Evolutionary conservation across 2,329 filamentous ascomycete species (phyloP).

Genomic region (Alternaria gansuensis): DNA sequence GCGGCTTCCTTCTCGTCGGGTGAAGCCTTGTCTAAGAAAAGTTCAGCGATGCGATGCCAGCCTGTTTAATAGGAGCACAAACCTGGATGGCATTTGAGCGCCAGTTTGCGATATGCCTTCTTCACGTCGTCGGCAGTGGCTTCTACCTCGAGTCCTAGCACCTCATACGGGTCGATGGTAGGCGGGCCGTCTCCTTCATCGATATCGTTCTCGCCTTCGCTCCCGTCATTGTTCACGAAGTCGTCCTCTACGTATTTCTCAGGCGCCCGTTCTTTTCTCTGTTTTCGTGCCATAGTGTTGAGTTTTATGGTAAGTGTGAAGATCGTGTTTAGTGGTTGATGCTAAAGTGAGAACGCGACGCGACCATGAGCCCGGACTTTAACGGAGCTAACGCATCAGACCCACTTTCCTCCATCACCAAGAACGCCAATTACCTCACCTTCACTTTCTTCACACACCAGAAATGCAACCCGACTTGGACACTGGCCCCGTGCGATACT

Average conservation of each 20-base stretch:
- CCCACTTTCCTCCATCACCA: conserved; percentile 13
- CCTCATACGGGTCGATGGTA: conserved; percentile 78
- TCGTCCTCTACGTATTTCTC: conserved; percentile 24
- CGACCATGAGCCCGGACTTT: conserved; percentile 36
- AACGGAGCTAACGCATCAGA: conserved; percentile 24
- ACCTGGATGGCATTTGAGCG: conserved; percentile 81
- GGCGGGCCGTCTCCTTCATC: conserved; percentile 64
- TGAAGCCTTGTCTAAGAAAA: conserved; percentile 74
- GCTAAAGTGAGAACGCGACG: conserved; percentile 35
- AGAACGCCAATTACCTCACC: conserved; percentile 18
- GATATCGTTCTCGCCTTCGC: conserved; percentile 29
- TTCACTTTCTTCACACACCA: conserved; percentile 21
- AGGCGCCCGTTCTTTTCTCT: conserved; percentile 12
- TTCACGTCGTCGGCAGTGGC: conserved; percentile 85
- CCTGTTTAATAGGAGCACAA: conserved; percentile 38
- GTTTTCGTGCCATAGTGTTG: conserved; percentile 19
- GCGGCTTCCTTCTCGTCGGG: conserved; percentile 74
- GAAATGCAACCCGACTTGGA: conserved; percentile 32
- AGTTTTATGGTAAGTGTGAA: conserved; percentile 14
- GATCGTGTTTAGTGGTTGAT: conserved; percentile 8
- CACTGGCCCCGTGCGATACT: conserved; percentile 30
- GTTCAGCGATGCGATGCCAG: conserved; percentile 19
- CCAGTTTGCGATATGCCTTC: conserved; percentile 88
- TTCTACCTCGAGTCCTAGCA: conserved; percentile 74
- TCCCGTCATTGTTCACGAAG: conserved; percentile 59